A percentile compares a stretch with the other conserved stretches of the same genome.
phyloP scores from a whole-genome alignment of 345 rosid genomes.

The Passiflora organensis region DNA sequence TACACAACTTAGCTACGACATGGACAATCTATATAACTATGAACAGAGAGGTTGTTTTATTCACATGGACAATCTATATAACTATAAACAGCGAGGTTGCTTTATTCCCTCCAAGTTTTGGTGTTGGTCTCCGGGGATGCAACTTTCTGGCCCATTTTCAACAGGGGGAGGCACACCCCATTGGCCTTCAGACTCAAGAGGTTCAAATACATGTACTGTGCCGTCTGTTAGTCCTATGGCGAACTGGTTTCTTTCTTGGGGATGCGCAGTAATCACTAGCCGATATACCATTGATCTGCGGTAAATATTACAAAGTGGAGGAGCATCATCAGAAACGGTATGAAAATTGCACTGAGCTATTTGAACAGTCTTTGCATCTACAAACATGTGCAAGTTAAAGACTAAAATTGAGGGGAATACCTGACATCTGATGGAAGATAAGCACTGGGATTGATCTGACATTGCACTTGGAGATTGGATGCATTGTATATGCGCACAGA shows the following conservation, averaged over 20 bases:
- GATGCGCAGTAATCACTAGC: constrained; percentile 57
- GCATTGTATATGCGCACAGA: constrained; percentile 47
- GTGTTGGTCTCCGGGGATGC: constrained; percentile 8
- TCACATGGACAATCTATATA: no score
- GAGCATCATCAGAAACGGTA: no score
- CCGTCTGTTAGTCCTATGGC: constrained; percentile 69
- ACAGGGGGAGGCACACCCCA: constrained; percentile 44
- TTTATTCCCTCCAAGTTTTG: constrained; percentile 1
- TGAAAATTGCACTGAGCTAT: neutral
- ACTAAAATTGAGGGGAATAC: neutral
- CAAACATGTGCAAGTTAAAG: no score
- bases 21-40: no score
- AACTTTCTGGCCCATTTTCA: constrained; percentile 36
- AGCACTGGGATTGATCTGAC: constrained; percentile 16
- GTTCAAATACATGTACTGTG: constrained; percentile 54
- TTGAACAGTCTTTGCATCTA: neutral
- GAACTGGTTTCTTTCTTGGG: constrained; percentile 63
- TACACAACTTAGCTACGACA: no score
- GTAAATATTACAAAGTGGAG: neutral
- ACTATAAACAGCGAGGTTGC: neutral
- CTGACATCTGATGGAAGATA: constrained; percentile 15
- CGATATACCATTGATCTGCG: constrained; percentile 32
- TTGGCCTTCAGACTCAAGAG: constrained; percentile 47
- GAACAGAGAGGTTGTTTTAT: no score
- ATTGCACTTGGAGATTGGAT: constrained; percentile 25